Conservation (phyloP, 768 basidiomycete species). For the Podaxis mareebaensis region DNA sequence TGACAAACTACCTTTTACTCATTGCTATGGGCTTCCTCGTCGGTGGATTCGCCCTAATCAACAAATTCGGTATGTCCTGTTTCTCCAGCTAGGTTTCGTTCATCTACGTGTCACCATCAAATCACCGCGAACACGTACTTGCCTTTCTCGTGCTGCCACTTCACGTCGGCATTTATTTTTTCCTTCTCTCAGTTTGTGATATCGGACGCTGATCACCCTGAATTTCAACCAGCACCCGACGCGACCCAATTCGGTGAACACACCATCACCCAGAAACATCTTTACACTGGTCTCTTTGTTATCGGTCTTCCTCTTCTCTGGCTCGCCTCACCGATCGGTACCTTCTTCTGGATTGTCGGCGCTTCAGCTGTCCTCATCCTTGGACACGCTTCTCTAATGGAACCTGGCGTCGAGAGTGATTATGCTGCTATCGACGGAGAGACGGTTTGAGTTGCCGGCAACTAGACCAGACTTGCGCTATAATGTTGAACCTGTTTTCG, state of each 20-base stretch:
- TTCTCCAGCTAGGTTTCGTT: neutral
- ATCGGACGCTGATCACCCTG: neutral
- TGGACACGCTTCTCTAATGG: conserved; percentile 83
- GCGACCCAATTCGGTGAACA: conserved; percentile 82
- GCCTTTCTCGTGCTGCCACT: neutral
- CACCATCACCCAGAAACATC: conserved; percentile 83
- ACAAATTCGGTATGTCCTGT: conserved; percentile 74
- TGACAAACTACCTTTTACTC: conserved; percentile 83
- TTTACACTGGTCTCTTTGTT: conserved; percentile 88
- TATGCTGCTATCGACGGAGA: conserved; percentile 76
- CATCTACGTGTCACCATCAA: conserved; percentile 5
- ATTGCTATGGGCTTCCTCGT: conserved; percentile 86
- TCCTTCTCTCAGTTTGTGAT: neutral
- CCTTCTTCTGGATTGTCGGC: conserved; percentile 95
- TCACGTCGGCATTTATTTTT: neutral
- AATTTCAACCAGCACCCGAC: conserved; percentile 61
- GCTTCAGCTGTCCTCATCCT: conserved; percentile 83
- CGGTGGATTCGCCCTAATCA: conserved; percentile 88
- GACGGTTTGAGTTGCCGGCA: conserved; percentile 42
- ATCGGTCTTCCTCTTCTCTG: conserved; percentile 90
- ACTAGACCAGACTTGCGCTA: neutral
- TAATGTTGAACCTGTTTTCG: neutral
- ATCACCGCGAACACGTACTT: conserved; percentile 1
- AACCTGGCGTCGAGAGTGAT: conserved; percentile 95
- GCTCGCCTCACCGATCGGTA: conserved; percentile 71